Percentiles rank a stretch among this genome's conserved stretches.
phyloP scores from a whole-genome alignment of 2,329 filamentous ascomycete genomes.

The Fusarium equiseti region DNA sequence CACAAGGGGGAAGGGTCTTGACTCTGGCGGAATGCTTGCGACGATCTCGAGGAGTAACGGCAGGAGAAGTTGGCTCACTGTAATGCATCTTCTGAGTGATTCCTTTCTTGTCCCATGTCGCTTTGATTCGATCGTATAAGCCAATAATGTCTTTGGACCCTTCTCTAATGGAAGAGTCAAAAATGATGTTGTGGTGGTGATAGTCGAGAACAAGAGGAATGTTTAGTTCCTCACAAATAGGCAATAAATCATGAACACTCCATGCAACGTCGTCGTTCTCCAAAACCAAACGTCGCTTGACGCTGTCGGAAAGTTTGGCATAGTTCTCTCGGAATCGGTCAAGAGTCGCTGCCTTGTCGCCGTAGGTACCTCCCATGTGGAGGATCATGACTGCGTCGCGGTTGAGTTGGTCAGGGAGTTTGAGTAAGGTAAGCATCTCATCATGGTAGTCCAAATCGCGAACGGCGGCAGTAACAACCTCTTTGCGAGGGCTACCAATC shows the following conservation, averaged over 20 bases:
- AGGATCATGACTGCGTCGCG: slow-evolving; percentile 93
- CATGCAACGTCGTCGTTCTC: slow-evolving; percentile 96
- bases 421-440: slow-evolving; percentile 83
- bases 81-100: slow-evolving; percentile 99
- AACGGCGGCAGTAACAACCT: slow-evolving; percentile 81
- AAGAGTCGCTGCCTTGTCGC: slow-evolving; percentile 84
- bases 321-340: slow-evolving; percentile 85
- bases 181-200: slow-evolving; percentile 96
- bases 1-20: slow-evolving; percentile 82
- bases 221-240: slow-evolving; percentile 91
- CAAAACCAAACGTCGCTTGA: slow-evolving; percentile 86
- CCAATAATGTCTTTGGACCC: slow-evolving; percentile 84
- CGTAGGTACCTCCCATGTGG: slow-evolving; percentile 92
- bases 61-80: slow-evolving; percentile 74
- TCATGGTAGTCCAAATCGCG: slow-evolving; percentile 90
- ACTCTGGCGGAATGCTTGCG: slow-evolving; percentile 89
- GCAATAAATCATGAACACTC: slow-evolving; percentile 91
- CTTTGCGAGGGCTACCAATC: slow-evolving; percentile 81
- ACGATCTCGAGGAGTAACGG: slow-evolving; percentile 81
- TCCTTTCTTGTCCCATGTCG: slow-evolving; percentile 85
- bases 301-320: slow-evolving; percentile 69
- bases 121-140: slow-evolving; percentile 80
- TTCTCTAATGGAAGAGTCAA: slow-evolving; percentile 80
- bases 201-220: slow-evolving; percentile 94
- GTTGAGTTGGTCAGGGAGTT: slow-evolving; percentile 80